Evolutionary conservation across 768 basidiomycete species (phyloP).

Genomic region (Leccinum variicolor): DNA sequence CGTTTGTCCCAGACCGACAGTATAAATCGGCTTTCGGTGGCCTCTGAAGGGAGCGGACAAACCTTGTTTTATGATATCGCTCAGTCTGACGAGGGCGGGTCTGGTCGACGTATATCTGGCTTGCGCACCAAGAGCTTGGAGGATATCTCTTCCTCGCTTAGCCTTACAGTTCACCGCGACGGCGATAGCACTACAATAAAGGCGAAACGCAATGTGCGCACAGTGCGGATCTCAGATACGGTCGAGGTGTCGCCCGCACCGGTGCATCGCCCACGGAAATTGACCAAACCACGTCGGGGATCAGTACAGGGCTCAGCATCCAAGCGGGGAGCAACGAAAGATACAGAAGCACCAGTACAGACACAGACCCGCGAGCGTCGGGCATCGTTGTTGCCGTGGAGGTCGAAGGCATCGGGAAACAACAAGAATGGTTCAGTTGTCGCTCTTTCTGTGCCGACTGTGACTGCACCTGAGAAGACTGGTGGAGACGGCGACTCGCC

Average conservation of each 20-base stretch:
- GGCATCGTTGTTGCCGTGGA: conserved; percentile 22
- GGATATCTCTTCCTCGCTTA: conserved; percentile 18
- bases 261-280: conserved; percentile 15
- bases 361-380: conserved; percentile 13
- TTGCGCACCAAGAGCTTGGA: conserved; percentile 24
- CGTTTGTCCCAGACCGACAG: conserved; percentile 7
- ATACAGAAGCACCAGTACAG: not conserved
- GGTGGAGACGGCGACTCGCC: not conserved
- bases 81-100: conserved; percentile 5
- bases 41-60: conserved; percentile 24
- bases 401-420: conserved; percentile 9
- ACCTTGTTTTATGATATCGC: conserved; percentile 26
- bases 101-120: not conserved
- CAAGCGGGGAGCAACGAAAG: not conserved
- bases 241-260: conserved; percentile 20
- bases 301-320: not conserved
- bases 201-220: conserved; percentile 20
- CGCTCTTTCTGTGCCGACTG: not conserved
- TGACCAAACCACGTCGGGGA: conserved; percentile 20
- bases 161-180: conserved; percentile 5
- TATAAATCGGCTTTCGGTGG: conserved; percentile 20
- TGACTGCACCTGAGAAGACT: not conserved
- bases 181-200: not conserved
- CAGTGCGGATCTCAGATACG: conserved; percentile 24
- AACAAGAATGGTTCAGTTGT: not conserved